A percentile compares a stretch with the other conserved stretches of the same genome.
Conservation (phyloP, 352 stramenopile species). For the Phytophthora parvispora region DNA sequence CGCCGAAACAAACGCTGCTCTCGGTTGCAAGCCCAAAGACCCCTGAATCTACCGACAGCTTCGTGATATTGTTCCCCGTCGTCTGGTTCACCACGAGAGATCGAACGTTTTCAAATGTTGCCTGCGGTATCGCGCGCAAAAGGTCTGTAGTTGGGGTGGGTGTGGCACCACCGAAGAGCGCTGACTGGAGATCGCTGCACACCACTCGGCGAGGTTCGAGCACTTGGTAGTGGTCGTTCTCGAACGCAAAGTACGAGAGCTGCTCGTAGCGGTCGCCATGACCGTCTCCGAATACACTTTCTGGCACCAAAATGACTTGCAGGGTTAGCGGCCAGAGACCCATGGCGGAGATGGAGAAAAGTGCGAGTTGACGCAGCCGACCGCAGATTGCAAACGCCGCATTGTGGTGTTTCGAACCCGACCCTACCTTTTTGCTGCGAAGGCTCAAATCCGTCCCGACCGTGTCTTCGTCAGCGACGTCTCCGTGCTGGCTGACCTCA, state of each 20-base stretch:
- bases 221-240: conserved; percentile 53
- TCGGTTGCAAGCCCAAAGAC: conserved; percentile 29
- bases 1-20: conserved; percentile 43
- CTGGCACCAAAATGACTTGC: conserved; percentile 36
- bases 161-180: conserved; percentile 17
- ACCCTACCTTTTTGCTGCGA: too few relatives aligned
- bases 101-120: conserved; percentile 26
- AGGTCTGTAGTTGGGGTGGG: conserved; percentile 31
- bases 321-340: conserved; percentile 45
- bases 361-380: conserved; percentile 30
- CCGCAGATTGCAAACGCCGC: conserved; percentile 19
- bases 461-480: too few relatives aligned
- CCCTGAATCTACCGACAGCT: conserved; percentile 26
- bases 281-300: conserved; percentile 52
- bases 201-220: conserved; percentile 28
- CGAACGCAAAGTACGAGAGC: conserved; percentile 36
- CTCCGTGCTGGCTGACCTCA: too few relatives aligned
- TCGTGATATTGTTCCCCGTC: not conserved
- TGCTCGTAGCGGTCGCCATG: conserved; percentile 56
- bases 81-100: conserved; percentile 38
- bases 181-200: conserved; percentile 29
- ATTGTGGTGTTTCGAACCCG: not conserved
- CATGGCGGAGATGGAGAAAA: conserved; percentile 43
- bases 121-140: conserved; percentile 25
- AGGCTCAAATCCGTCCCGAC: too few relatives aligned